These are phyloP conservation scores for Larix kaempferi DNA, from an alignment of 75 land plant species.

Conservation along the genomic window DNA sequence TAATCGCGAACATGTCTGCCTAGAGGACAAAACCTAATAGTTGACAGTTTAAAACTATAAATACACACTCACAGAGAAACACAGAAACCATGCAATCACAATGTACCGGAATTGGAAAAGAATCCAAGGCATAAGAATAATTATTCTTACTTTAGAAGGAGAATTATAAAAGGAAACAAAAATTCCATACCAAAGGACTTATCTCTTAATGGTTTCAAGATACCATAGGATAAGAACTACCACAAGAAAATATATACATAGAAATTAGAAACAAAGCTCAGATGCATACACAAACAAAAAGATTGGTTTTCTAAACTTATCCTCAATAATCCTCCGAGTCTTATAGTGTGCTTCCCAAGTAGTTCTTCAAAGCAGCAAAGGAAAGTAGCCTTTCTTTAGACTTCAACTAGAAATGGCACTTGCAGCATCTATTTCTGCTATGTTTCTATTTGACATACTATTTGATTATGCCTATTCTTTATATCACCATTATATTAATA, in stretches of 20 bases:
- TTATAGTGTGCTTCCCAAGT: neutral
- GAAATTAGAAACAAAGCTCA: neutral
- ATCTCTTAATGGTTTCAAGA: too few relatives aligned
- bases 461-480: neutral
- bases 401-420: neutral
- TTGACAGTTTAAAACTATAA: neutral
- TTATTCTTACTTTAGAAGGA: neutral
- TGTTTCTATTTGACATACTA: neutral
- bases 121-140: neutral
- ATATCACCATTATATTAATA: neutral
- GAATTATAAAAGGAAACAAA: too few relatives aligned
- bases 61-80: neutral
- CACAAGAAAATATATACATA: neutral
- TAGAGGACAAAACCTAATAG: neutral
- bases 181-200: too few relatives aligned
- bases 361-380: neutral
- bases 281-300: neutral
- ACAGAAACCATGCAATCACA: neutral
- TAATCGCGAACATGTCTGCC: neutral
- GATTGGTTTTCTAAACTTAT: neutral
- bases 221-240: neutral
- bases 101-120: neutral
- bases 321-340: neutral
- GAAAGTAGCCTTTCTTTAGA: neutral
- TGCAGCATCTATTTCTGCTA: neutral